A percentile compares a stretch with the other conserved stretches of the same genome.
Conservation (phyloP, 1,284 basidiomycete genomes). For the Tausonia pullulans region DNA sequence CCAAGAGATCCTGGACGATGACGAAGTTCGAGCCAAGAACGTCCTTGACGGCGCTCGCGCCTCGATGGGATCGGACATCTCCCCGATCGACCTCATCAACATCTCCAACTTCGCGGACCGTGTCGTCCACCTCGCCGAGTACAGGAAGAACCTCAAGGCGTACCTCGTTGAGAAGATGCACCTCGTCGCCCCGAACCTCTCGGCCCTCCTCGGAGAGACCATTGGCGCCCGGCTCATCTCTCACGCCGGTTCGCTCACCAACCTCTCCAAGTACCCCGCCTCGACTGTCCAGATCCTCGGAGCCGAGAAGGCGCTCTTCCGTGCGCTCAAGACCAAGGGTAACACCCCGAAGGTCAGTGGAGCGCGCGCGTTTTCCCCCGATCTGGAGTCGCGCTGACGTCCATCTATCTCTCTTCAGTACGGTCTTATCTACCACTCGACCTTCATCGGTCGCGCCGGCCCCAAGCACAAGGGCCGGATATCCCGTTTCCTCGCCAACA, state of each 20-base stretch:
- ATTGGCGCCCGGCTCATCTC: slow-evolving; percentile 92
- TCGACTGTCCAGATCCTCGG: slow-evolving; percentile 97
- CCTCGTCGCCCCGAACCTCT: slow-evolving; percentile 87
- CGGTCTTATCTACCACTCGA: slow-evolving; percentile 83
- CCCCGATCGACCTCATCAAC: slow-evolving; percentile 92
- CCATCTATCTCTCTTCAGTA: slow-evolving; percentile 44
- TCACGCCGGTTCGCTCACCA: slow-evolving; percentile 94
- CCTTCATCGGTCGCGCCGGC: slow-evolving; percentile 90
- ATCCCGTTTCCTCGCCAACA: slow-evolving; percentile 96
- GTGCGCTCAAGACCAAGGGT: slow-evolving; percentile 96
- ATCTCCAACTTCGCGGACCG: slow-evolving; percentile 85
- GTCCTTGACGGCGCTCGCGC: slow-evolving; percentile 87
- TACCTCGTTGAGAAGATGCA: slow-evolving; percentile 98
- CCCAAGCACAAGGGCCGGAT: slow-evolving; percentile 97
- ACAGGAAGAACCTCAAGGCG: slow-evolving; percentile 79
- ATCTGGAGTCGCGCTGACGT: not conserved
- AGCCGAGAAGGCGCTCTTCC: slow-evolving; percentile 95
- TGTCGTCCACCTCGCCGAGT: slow-evolving; percentile 84
- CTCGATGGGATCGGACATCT: slow-evolving; percentile 89
- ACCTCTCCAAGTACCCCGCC: slow-evolving; percentile 95
- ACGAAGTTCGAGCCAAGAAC: slow-evolving; percentile 79
- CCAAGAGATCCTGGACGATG: slow-evolving; percentile 72
- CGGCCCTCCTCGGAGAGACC: slow-evolving; percentile 87
- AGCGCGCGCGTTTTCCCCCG: not conserved
- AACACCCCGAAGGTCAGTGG: slow-evolving; percentile 82